phyloP scores from a whole-genome alignment of 2,329 filamentous ascomycete genomes.

The Mollisia scopiformis region DNA sequence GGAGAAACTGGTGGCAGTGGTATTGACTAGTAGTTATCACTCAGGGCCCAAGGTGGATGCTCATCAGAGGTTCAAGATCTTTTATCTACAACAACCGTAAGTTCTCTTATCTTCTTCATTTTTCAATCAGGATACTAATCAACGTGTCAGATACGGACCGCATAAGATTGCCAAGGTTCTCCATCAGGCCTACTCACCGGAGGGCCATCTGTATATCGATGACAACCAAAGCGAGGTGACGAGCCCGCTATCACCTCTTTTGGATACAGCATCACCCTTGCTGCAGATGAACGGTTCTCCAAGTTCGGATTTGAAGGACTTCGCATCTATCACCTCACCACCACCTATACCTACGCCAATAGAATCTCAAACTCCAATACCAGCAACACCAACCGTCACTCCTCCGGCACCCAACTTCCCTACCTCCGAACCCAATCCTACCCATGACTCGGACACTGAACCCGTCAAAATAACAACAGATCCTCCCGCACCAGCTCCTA shows the following conservation, averaged over 20 bases:
- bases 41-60: constrained; percentile 24
- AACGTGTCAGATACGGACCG: constrained; percentile 29
- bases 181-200: constrained; percentile 25
- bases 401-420: not conserved
- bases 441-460: not conserved
- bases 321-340: not conserved
- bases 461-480: not conserved
- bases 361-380: not conserved
- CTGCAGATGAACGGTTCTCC: not conserved
- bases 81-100: constrained; percentile 36
- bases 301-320: not conserved
- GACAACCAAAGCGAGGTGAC: not conserved
- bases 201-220: not conserved
- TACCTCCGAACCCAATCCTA: not conserved
- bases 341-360: not conserved
- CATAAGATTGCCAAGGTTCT: constrained; percentile 34
- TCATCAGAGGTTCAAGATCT: constrained; percentile 27
- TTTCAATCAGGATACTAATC: constrained; percentile 13
- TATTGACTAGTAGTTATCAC: constrained; percentile 29
- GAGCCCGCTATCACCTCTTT: not conserved
- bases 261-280: not conserved
- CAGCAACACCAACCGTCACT: not conserved
- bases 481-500: not conserved
- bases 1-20: constrained; percentile 25
- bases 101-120: constrained; percentile 5